Evolutionary conservation across 352 stramenopile genomes (phyloP), one percentile per base, ranked within the genome.

Genomic region (Thalassiosira exigua): DNA sequence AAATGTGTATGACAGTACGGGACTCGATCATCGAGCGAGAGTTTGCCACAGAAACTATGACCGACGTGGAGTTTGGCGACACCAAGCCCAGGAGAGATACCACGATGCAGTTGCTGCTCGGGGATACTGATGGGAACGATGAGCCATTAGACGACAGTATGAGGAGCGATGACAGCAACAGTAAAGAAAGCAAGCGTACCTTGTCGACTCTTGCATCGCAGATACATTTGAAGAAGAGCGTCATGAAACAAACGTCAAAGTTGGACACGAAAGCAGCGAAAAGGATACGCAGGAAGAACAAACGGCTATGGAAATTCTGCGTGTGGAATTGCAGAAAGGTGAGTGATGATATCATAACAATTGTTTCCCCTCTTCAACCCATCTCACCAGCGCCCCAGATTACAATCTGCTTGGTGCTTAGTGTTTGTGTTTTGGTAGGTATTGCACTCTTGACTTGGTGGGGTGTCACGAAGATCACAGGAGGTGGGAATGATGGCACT

Each of bases 251-350:
- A 62, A 68, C 22, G 0, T 42, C 30, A 1, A 66, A 56, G 30
- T 21, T 62, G 14, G 46, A 66, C 51, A 12, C 27, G 4, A 78
- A 65, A 36, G 24, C 32, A 26, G 70, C 59, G 1, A 74, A 64
- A 22, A 67, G 69, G 50, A 53, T 78, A 9, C 30, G 75, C 26
- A 62, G 75, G 27, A 75, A 62, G 56, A 77, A 84, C 48, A 84
- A 84, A 44, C 67, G 75, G 14, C 30, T 84, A 4, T 79, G 59
- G 54, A 84, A 84, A 26, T 79, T 68, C 52, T 75, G 39, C 24
- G 68, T 79, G n/a, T 84, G 75, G 75, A 84, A 84, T 30, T 76
- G 59, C 61, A 27, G 62, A n/a, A 84, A 84, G 54, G 76, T 11
- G 51, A 26, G 32, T 11, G 51, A 17, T 36, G 39, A 39, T 30